Evolutionary conservation across 306 rosid species (phyloP).

Genomic region (Pyrus communis): DNA sequence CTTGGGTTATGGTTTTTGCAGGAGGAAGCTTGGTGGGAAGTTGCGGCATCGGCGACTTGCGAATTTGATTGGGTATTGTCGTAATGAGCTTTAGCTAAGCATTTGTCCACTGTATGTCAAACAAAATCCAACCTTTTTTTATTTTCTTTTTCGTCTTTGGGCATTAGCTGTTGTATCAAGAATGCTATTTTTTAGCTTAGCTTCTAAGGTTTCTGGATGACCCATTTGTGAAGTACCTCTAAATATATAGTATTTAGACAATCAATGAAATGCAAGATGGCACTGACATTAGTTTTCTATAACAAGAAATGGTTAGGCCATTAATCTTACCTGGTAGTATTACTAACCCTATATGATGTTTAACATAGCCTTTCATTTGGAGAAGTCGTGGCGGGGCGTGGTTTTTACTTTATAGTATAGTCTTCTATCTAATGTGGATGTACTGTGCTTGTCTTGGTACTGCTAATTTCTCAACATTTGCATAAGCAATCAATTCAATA

Average conservation of each 20-base stretch:
- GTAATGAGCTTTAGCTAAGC: constrained; percentile 97
- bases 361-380: not conserved
- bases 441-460: not conserved
- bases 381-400: not conserved
- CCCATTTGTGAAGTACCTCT: not conserved
- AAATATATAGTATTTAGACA: not conserved
- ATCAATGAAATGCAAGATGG: not conserved
- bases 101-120: constrained; percentile 78
- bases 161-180: not conserved
- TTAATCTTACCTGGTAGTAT: not conserved
- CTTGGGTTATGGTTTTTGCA: constrained; percentile 9
- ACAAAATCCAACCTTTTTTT: not conserved
- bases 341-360: not conserved
- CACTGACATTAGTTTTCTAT: not conserved
- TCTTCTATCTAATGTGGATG: not conserved
- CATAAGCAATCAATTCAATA: not conserved
- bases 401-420: not conserved
- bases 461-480: not conserved
- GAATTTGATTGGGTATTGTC: constrained; percentile 84
- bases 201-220: not conserved
- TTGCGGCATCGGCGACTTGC: constrained; percentile 76
- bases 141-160: not conserved
- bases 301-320: not conserved
- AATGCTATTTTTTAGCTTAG: not conserved
- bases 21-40: constrained; percentile 87